Conservation (phyloP, 495 filamentous ascomycete species). For the Talaromyces stipitatus region DNA sequence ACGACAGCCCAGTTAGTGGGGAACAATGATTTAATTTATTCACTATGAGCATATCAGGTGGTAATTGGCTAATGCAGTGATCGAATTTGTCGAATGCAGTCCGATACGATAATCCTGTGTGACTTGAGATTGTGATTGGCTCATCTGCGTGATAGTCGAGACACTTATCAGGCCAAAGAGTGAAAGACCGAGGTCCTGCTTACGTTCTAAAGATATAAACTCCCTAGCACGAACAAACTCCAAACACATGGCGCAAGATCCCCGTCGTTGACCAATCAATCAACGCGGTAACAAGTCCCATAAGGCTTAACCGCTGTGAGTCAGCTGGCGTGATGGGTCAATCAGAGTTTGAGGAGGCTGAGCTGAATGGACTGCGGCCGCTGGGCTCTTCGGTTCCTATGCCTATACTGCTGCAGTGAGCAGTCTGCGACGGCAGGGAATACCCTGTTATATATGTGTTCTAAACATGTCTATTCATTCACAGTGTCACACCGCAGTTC, state of each 20-base stretch:
- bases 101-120: neutral
- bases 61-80: neutral
- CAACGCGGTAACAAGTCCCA: neutral
- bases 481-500: too few relatives aligned
- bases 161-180: too few relatives aligned
- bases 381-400: neutral
- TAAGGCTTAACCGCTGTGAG: neutral
- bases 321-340: neutral
- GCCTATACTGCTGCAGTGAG: neutral
- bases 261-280: neutral
- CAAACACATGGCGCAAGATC: neutral
- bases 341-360: constrained; percentile 1
- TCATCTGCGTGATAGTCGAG: neutral
- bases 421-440: neutral
- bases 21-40: neutral
- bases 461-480: neutral
- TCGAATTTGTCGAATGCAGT: neutral
- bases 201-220: neutral
- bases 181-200: neutral
- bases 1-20: neutral
- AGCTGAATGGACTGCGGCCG: neutral
- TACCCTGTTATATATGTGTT: neutral
- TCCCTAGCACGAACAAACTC: neutral
- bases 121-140: neutral
- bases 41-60: neutral